Evolutionary conservation across 305 asterid genomes (phyloP).

Genomic region (Fraxinus latifolia): DNA sequence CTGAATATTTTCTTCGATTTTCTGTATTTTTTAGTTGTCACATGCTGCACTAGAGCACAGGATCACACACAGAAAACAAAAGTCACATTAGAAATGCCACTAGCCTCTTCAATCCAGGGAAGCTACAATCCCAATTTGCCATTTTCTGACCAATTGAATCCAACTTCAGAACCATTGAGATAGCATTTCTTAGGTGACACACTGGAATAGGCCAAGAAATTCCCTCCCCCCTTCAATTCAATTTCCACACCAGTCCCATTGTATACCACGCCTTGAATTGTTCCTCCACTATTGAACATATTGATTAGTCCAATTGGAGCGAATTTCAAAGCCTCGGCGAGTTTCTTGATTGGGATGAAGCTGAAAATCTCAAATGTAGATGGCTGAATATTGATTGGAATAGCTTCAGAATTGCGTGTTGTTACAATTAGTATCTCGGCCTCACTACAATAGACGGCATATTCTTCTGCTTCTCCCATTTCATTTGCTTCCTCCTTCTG

Average conservation of each 20-base stretch:
- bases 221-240: conserved; percentile 69
- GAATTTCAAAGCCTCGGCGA: conserved; percentile 36
- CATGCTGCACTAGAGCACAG: not conserved
- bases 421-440: conserved; percentile 34
- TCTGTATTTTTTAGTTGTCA: not conserved
- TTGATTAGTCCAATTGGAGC: conserved; percentile 66
- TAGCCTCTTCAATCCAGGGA: conserved; percentile 50
- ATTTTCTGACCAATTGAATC: conserved; percentile 49
- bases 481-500: conserved; percentile 42
- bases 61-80: conserved; percentile 30
- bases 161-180: conserved; percentile 43
- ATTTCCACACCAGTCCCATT: conserved; percentile 33
- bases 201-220: conserved; percentile 50
- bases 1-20: not conserved
- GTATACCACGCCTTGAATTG: conserved; percentile 47
- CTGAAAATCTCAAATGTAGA: conserved; percentile 61
- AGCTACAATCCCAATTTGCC: conserved; percentile 44
- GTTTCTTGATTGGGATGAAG: conserved; percentile 53
- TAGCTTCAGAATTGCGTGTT: conserved; percentile 32
- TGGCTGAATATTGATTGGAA: conserved; percentile 44
- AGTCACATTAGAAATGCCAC: conserved; percentile 52
- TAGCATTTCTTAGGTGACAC: conserved; percentile 40
- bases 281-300: conserved; percentile 66
- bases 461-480: conserved; percentile 58
- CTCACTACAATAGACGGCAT: conserved; percentile 57